Evolutionary conservation across 176 grass and related monocot species (phyloP).

Genomic region (Hordeum marinum): DNA sequence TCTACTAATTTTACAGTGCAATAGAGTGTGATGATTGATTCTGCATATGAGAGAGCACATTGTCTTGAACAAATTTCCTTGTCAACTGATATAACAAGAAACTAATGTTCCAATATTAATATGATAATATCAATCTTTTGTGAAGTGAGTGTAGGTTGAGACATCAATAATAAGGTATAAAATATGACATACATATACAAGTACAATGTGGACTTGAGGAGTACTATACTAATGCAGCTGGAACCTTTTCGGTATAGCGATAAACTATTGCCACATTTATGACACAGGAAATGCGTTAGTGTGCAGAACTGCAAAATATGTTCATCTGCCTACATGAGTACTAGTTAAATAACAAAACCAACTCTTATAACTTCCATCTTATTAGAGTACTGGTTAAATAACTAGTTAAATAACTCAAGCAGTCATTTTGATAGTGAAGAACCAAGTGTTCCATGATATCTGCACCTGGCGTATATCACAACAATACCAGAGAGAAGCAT

Average conservation of each 20-base stretch:
- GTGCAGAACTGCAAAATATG: neutral
- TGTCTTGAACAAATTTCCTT: neutral
- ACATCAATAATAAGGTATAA: slow-evolving; percentile 1
- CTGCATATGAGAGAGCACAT: neutral
- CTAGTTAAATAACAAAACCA: neutral
- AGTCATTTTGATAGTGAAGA: neutral
- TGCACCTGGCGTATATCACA: neutral
- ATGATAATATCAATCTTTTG: neutral
- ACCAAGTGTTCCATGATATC: neutral
- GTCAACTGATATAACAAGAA: neutral
- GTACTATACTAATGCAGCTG: neutral
- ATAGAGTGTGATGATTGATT: neutral
- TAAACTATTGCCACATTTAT: neutral
- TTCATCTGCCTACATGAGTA: neutral
- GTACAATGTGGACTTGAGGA: neutral
- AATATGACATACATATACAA: neutral
- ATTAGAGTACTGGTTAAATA: neutral
- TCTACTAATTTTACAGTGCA: neutral
- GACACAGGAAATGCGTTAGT: neutral
- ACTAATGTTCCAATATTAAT: neutral
- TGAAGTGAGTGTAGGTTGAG: neutral
- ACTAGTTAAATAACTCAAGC: neutral
- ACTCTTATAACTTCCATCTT: too few relatives aligned
- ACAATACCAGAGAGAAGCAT: neutral
- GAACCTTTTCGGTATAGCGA: neutral